These are phyloP conservation scores for Teratosphaeria pseudoeucalypti DNA, from an alignment of 2,329 filamentous ascomycete species.

Conservation along the genomic window DNA sequence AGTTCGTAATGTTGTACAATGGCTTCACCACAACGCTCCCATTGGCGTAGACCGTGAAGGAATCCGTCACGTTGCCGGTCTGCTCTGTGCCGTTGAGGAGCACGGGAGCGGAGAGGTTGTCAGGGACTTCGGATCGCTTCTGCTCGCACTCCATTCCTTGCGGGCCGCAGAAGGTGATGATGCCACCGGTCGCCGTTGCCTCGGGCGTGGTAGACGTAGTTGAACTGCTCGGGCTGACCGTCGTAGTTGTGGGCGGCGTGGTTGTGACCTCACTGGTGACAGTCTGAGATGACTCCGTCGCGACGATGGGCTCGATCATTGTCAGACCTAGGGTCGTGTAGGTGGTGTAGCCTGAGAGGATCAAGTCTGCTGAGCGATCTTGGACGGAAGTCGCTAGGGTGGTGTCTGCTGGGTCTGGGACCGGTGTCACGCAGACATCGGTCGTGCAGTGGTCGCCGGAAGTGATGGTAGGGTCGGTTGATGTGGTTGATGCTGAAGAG, in stretches of 20 bases:
- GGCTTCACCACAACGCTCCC: not conserved
- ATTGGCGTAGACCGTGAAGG: not conserved
- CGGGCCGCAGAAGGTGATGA: not conserved
- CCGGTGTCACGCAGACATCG: not conserved
- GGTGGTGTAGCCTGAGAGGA: not conserved
- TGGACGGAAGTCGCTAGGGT: not conserved
- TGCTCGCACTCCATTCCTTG: not conserved
- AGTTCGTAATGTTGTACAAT: not conserved
- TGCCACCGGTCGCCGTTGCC: not conserved
- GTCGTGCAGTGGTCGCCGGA: not conserved
- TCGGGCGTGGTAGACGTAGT: not conserved
- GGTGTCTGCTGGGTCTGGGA: not conserved
- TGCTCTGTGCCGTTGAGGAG: not conserved
- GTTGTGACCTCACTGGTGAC: not conserved
- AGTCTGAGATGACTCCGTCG: not conserved
- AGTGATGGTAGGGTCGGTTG: not conserved
- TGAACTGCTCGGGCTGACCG: not conserved
- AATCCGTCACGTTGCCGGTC: not conserved
- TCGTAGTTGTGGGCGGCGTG: not conserved
- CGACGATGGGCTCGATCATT: not conserved
- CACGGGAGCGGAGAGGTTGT: not conserved
- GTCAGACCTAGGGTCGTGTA: not conserved
- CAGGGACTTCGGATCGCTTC: not conserved
- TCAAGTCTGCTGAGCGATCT: not conserved
- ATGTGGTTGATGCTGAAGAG: not conserved